Evolutionary conservation across 441 rosid species (phyloP).

Genomic region (Hura crepitans): DNA sequence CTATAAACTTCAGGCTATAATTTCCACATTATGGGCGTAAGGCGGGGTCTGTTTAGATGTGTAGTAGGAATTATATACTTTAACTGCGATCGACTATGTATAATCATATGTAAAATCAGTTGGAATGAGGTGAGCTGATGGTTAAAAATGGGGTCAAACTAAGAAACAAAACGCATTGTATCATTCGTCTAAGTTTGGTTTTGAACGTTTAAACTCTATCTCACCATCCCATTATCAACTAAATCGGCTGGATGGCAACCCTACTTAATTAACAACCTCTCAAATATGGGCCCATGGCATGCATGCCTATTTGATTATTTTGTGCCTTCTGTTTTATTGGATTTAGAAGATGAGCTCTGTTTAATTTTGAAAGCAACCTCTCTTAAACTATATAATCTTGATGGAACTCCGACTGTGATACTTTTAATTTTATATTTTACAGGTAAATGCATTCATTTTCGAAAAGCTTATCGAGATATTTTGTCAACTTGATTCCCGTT

Average conservation of each 20-base stretch:
- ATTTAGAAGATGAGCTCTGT: background rate
- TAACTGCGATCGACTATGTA: too few relatives aligned
- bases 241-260: slow-evolving; percentile 34
- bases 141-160: slow-evolving; percentile 4
- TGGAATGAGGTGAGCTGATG: background rate
- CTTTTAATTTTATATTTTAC: background rate
- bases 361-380: slow-evolving; percentile 22
- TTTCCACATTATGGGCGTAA: too few relatives aligned
- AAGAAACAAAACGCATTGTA: background rate
- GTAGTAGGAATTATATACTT: too few relatives aligned
- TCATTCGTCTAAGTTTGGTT: slow-evolving; percentile 12
- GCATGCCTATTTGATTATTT: slow-evolving; percentile 24
- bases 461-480: background rate
- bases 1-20: too few relatives aligned
- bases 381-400: slow-evolving; percentile 8
- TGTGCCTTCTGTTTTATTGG: slow-evolving; percentile 15
- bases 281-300: slow-evolving; percentile 22
- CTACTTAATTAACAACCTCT: slow-evolving; percentile 20
- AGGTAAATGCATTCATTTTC: background rate
- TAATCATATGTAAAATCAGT: too few relatives aligned
- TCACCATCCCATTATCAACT: slow-evolving; percentile 25
- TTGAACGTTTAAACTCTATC: slow-evolving; percentile 1
- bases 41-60: too few relatives aligned
- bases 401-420: background rate
- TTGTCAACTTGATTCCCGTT: too few relatives aligned